Base-by-base conservation (phyloP, 2,329 filamentous ascomycete species). In the Hortaea werneckii region DNA sequence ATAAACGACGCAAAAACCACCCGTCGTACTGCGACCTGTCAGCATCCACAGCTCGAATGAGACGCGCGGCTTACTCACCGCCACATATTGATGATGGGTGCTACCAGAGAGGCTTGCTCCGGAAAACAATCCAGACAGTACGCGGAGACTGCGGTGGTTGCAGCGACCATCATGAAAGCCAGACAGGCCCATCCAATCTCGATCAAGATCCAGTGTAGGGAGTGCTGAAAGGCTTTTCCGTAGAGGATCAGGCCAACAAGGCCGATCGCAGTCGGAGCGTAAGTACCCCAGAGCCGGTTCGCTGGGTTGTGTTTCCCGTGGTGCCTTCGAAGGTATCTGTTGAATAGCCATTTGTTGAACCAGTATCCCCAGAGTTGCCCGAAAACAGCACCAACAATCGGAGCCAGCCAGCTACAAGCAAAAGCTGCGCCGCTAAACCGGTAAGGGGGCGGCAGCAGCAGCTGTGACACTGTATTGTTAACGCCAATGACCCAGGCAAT, bases 341-440 rank as follows among this genome's bases (percentile, higher is more conserved):
- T 49, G 12, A 54, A 57, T 37, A 65, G 55, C 43, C 55, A 64
- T 48, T 65, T 62, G 48, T 65, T 65, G 55, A 65, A 65, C 52
- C 58, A 65, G 45, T 65, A 60, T 38, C 64, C 63, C 50, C 60
- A 65, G 29, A 56, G 29, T 46, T 64, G 61, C 12, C 60, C 62
- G n/a, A 63, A 37, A 6, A 56, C 26, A 37, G 62, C 63, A 6
- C 60, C 64, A 28, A 66, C 54, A 39, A 65, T 60, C 3, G 64
- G 63, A 1, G 64, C 61, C 37, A 65, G 56, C 51, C 59, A 62
- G n/a, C 63, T 54, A 28, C 56, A 56, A 6, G 63, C 60, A 29
- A 60, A 49, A 8, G 55, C 54, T 38, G 52, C 42, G 30, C 47
- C 34, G 47, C 46, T 51, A 44, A 54, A 57, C 5, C 41, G 45